These are phyloP conservation scores for Alternaria angustiovoidea DNA, from an alignment of 2,329 filamentous ascomycete species.

Conservation along the genomic window DNA sequence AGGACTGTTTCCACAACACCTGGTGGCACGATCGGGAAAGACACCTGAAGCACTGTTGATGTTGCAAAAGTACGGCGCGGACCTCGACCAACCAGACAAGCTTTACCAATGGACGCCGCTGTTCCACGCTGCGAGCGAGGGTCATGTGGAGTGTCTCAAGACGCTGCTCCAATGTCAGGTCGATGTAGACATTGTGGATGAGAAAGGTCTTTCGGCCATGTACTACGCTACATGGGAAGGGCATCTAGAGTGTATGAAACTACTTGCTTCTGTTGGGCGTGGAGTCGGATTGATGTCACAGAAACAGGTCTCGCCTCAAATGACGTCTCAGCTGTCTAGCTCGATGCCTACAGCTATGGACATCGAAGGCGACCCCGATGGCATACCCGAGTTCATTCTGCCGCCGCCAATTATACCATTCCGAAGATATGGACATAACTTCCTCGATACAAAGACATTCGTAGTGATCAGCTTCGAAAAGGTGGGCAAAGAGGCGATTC, in stretches of 20 bases:
- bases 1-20: slow-evolving; percentile 94
- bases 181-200: slow-evolving; percentile 81
- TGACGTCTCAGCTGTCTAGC: slow-evolving; percentile 47
- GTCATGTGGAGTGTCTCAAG: slow-evolving; percentile 86
- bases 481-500: slow-evolving; percentile 74
- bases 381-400: slow-evolving; percentile 88
- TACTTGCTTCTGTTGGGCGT: slow-evolving; percentile 69
- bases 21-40: slow-evolving; percentile 88
- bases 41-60: slow-evolving; percentile 80
- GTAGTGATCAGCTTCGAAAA: slow-evolving; percentile 91
- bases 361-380: slow-evolving; percentile 80
- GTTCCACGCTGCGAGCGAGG: slow-evolving; percentile 95
- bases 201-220: slow-evolving; percentile 92
- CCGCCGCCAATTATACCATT: slow-evolving; percentile 96
- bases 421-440: slow-evolving; percentile 95
- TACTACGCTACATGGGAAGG: slow-evolving; percentile 99
- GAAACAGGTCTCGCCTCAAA: slow-evolving; percentile 53
- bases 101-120: slow-evolving; percentile 97
- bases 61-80: slow-evolving; percentile 83
- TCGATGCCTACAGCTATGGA: slow-evolving; percentile 53
- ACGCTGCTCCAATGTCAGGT: slow-evolving; percentile 81
- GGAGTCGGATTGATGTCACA: slow-evolving; percentile 44
- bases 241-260: slow-evolving; percentile 90
- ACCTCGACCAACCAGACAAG: slow-evolving; percentile 92
- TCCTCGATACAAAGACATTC: slow-evolving; percentile 96